A percentile compares a stretch with the other conserved stretches of the same genome.
phyloP scores from a whole-genome alignment of 2,329 filamentous ascomycete genomes.

The Thelonectria olida region DNA sequence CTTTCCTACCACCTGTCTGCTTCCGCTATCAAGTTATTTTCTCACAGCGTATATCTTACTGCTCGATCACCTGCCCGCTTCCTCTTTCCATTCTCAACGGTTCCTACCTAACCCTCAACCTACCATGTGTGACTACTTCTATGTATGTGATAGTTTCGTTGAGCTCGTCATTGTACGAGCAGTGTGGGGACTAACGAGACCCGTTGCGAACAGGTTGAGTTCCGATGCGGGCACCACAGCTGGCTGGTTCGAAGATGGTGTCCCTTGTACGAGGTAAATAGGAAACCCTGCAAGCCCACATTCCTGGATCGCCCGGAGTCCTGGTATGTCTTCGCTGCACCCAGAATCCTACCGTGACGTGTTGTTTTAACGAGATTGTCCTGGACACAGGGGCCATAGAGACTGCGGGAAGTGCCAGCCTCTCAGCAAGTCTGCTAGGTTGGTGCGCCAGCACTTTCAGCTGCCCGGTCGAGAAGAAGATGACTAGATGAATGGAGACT shows the following conservation, averaged over 20 bases:
- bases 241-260: conserved; percentile 40
- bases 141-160: conserved; percentile 21
- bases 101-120: not conserved
- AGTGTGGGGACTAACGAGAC: not conserved
- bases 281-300: conserved; percentile 34
- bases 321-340: conserved; percentile 26
- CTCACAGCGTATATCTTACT: not conserved
- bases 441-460: conserved; percentile 12
- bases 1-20: too few relatives aligned
- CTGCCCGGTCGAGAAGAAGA: not conserved
- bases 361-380: not conserved
- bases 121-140: conserved; percentile 39
- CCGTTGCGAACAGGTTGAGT: conserved; percentile 30
- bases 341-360: not conserved
- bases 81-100: not conserved
- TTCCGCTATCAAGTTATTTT: too few relatives aligned
- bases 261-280: conserved; percentile 31
- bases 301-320: conserved; percentile 37
- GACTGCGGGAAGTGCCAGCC: conserved; percentile 16
- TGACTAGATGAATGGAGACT: not conserved
- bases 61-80: not conserved
- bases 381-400: conserved; percentile 10
- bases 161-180: not conserved
- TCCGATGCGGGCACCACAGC: conserved; percentile 35
- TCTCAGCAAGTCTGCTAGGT: not conserved